These are phyloP conservation scores for Colletotrichum sp. DNA, from an alignment of 2,329 filamentous ascomycete genomes.

Conservation along the genomic window DNA sequence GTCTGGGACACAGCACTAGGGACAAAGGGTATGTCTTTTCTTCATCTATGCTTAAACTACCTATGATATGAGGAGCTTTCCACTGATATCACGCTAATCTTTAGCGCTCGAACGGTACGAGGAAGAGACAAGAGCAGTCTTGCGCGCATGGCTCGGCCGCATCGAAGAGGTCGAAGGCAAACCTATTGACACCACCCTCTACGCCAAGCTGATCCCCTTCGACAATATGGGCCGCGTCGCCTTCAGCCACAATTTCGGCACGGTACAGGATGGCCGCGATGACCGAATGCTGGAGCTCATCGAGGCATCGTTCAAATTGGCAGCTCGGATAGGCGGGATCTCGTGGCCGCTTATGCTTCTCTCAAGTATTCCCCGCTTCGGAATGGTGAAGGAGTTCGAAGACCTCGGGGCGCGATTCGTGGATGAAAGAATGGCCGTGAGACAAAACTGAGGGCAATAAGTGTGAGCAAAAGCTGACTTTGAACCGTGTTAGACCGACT, in stretches of 20 bases:
- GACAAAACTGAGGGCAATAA: too few species aligned
- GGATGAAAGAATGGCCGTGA: conserved; percentile 25
- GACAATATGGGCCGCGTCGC: conserved; percentile 34
- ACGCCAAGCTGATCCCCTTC: conserved; percentile 30
- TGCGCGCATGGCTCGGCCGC: conserved; percentile 25
- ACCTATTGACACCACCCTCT: conserved; percentile 27
- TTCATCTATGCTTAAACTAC: neutral
- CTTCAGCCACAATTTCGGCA: conserved; percentile 28
- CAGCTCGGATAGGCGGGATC: conserved; percentile 24
- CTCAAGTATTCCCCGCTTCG: conserved; percentile 11
- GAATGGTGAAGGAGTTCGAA: conserved; percentile 37
- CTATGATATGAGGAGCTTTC: neutral
- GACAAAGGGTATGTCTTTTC: conserved; percentile 15
- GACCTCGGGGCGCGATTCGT: conserved; percentile 48
- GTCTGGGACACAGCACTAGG: conserved; percentile 30
- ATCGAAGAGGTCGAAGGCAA: conserved; percentile 20
- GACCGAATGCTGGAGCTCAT: conserved; percentile 27
- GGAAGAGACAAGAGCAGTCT: conserved; percentile 21
- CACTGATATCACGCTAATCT: neutral
- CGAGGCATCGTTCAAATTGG: conserved; percentile 23
- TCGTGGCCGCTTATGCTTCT: conserved; percentile 26
- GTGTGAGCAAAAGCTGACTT: too few species aligned
- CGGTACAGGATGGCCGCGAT: conserved; percentile 26
- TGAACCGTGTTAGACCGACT: conserved; percentile 6
- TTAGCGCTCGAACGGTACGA: conserved; percentile 26